Base-by-base conservation (phyloP, 2,329 filamentous ascomycete species). In the Ophiostoma sp. region DNA sequence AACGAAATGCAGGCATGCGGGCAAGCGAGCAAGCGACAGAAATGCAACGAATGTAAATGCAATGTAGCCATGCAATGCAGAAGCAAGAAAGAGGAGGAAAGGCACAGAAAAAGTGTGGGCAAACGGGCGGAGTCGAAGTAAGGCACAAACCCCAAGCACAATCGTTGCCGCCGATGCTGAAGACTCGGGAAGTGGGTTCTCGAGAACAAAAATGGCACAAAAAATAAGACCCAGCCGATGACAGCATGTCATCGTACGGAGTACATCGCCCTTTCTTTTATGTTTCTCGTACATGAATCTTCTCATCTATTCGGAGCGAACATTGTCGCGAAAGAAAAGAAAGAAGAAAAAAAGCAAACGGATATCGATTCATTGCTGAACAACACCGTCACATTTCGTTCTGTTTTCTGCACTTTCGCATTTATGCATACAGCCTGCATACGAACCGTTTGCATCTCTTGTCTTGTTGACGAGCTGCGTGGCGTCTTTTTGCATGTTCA, bases 61-160 rank as follows among this genome's bases (percentile, higher is more conserved):
- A 45, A 68, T 50, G 64, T 7, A 50, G 25, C 39, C 22, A 68
- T 31, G 42, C 64, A 50, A 68, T 68, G 64, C 42, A 50, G 64
- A 31, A 22, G 39, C 22, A 31, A 2, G 64, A 50, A 50, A 19
- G 36, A 28, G 11, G 59, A 59, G 55, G 19, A 19, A 6, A 33
- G 28, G n/a, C 7, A 25, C n/a, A 28, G 1, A 6, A 28, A 6
- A 45, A 1, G 61, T 33, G 17, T 45, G 36, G n/a, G 28, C 61
- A 45, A 19, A 19, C 36, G 19, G 33, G 9, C 12, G 19, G 36
- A 15, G 64, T 25, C 22, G 4, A 12, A 12, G 5, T 9, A n/a
- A 55, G 8, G n/a, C n/a, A 8, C 7, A 15, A 31, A 19, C 25
- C n/a, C n/a, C 36, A 64, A 64, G n/a, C 36, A 45, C 36, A 9